Conservation (phyloP, 2,329 filamentous ascomycete genomes). For the Colletotrichum endophyticum region DNA sequence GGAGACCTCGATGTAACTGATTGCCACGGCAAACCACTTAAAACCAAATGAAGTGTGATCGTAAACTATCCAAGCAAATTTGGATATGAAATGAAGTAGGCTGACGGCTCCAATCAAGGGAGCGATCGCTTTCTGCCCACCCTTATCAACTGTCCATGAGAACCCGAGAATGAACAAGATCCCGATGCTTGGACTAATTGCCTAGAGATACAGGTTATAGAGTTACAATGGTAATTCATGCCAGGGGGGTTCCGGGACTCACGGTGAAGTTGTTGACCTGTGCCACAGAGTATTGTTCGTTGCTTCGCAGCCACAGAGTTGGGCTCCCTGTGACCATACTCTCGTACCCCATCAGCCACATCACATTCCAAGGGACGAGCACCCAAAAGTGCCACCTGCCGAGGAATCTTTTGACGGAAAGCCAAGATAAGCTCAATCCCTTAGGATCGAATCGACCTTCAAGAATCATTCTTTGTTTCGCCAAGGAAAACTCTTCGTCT, state of each 20-base stretch:
- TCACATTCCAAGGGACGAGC: slow-evolving; percentile 19
- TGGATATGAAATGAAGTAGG: background rate
- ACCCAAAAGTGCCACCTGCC: slow-evolving; percentile 18
- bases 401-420: background rate
- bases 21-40: slow-evolving; percentile 18
- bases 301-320: slow-evolving; percentile 19
- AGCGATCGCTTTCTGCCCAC: background rate
- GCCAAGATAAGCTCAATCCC: background rate
- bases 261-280: slow-evolving; percentile 19
- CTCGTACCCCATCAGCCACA: slow-evolving; percentile 13
- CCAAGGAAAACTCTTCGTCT: background rate
- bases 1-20: slow-evolving; percentile 14
- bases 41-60: background rate
- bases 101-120: background rate
- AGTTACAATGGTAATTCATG: background rate
- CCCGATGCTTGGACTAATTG: slow-evolving; percentile 9
- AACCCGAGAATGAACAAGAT: slow-evolving; percentile 14
- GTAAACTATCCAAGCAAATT: background rate
- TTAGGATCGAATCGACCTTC: background rate
- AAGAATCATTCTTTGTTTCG: background rate
- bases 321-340: slow-evolving; percentile 1
- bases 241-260: background rate
- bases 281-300: background rate
- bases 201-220: background rate
- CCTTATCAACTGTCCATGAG: background rate